Conservation (phyloP, 2,329 filamentous ascomycete genomes). For the Aspergillus ochraceoroseus region DNA sequence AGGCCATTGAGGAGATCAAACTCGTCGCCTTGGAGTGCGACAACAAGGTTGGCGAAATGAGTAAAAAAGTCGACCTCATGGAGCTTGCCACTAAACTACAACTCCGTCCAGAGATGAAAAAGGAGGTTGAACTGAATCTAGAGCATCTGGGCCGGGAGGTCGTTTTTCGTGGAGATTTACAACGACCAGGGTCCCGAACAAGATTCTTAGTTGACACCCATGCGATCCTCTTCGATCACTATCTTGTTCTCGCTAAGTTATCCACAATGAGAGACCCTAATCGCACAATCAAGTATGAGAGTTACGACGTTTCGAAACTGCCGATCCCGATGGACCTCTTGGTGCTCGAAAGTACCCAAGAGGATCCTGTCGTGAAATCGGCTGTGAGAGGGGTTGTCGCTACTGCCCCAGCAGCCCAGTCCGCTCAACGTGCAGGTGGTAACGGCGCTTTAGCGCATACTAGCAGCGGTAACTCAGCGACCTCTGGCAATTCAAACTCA, state of each 20-base stretch:
- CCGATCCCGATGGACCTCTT: conserved; percentile 95
- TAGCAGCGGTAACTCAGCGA: conserved; percentile 62
- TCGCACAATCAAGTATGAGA: conserved; percentile 67
- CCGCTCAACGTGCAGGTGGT: conserved; percentile 34
- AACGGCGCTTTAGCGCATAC: conserved; percentile 52
- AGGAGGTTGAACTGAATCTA: conserved; percentile 74
- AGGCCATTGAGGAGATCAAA: conserved; percentile 88
- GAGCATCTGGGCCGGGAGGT: conserved; percentile 91
- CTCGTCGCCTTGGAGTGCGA: conserved; percentile 86
- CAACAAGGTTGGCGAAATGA: conserved; percentile 83
- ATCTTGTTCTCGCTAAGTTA: conserved; percentile 83
- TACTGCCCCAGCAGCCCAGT: conserved; percentile 52
- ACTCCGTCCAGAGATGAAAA: conserved; percentile 79
- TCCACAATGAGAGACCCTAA: conserved; percentile 64
- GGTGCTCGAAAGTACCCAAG: conserved; percentile 85
- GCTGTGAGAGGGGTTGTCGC: conserved; percentile 63
- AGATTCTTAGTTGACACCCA: conserved; percentile 95
- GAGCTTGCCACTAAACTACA: conserved; percentile 80
- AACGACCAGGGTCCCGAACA: conserved; percentile 78
- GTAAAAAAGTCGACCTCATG: conserved; percentile 81
- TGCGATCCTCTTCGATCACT: conserved; percentile 92
- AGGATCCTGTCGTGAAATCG: conserved; percentile 81
- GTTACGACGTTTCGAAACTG: conserved; percentile 89
- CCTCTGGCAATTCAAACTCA: conserved; percentile 59
- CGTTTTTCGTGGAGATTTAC: conserved; percentile 81